Base-by-base conservation (phyloP, 257 asterid genomes). In the Datura wrightii region DNA sequence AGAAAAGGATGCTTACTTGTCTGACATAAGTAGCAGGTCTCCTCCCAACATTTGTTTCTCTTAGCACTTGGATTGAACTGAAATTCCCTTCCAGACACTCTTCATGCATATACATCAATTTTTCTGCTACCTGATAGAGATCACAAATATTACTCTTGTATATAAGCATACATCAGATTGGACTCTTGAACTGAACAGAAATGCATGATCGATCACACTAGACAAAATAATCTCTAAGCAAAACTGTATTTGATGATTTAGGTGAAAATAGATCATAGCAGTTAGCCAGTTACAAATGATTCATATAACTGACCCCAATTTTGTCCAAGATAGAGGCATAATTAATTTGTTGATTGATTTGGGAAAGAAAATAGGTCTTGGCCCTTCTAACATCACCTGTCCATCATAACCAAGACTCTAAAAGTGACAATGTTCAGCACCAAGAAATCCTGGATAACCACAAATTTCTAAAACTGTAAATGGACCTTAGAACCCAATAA, bases 81-180 rank as follows among this genome's bases (percentile, higher is more conserved):
- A 91, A 94, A 71, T 93, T 88, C 24, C 97, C 97, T 82, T 89
- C 92, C 84, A 83, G 80, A 83, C 98, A 93, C 79, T 92, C 94
- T 86, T 92, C 95, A 76, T 88, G 95, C 95, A 93, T 94, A 41
- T 85, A 79, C 97, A 93, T 91, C 88, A 93, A 31, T 44, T 91
- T 89, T 85, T 87, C 87, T 46, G 95, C 94, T 15, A 94, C 84
- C 97, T 94, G 84, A 39, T 37, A 24, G 52, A 41, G 41, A 50
- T 66, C 79, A 67, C 41, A 10, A 44, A 63, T 14, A 80, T 34
- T 36, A 58, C 44, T 42, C 66, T 3, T n/a, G n/a, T 69, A 44
- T 41, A 19, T 24, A 52, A 63, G 18, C 52, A 5, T 42, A 58
- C 58, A 14, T 58, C 39, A 72, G 24, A 50, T 1, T 8, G 31